phyloP scores from a whole-genome alignment of 176 grass and related monocot species.

The Raddia guianensis region DNA sequence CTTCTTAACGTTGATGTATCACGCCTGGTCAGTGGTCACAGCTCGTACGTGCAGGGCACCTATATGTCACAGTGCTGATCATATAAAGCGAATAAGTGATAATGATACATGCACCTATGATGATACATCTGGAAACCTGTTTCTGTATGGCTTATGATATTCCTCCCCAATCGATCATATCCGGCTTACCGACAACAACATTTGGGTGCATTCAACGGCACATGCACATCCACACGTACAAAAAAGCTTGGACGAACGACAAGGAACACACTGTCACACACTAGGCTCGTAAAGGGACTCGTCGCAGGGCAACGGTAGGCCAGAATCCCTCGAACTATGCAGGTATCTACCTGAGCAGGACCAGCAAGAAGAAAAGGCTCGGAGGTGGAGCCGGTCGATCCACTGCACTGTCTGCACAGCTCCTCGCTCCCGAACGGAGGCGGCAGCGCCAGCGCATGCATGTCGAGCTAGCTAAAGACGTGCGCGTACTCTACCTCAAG shows the following conservation, averaged over 20 bases:
- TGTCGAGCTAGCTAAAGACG: constrained; percentile 5
- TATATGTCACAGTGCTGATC: constrained; percentile 16
- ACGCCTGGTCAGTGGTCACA: not conserved
- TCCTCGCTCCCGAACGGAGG: not conserved
- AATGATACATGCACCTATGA: not conserved
- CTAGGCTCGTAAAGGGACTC: constrained; percentile 23
- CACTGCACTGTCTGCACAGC: not conserved
- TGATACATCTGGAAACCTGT: not conserved
- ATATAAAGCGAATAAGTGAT: constrained; percentile 9
- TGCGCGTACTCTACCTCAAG: not conserved
- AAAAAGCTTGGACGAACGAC: constrained; percentile 40
- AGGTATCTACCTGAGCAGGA: constrained; percentile 50
- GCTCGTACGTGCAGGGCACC: not conserved
- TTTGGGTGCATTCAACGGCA: constrained; percentile 56
- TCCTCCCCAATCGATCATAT: constrained; percentile 38
- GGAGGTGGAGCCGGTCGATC: not conserved
- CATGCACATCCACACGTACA: not conserved
- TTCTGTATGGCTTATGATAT: constrained; percentile 11
- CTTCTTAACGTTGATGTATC: not conserved
- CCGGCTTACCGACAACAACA: constrained; percentile 43
- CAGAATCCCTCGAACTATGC: constrained; percentile 53
- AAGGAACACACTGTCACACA: constrained; percentile 44
- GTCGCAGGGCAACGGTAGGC: constrained; percentile 39
- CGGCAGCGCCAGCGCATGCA: constrained; percentile 10
- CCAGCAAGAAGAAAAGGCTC: not conserved